These are phyloP conservation scores for Pleurotus pulmonarius DNA, from an alignment of 768 basidiomycete genomes.

Conservation along the genomic window DNA sequence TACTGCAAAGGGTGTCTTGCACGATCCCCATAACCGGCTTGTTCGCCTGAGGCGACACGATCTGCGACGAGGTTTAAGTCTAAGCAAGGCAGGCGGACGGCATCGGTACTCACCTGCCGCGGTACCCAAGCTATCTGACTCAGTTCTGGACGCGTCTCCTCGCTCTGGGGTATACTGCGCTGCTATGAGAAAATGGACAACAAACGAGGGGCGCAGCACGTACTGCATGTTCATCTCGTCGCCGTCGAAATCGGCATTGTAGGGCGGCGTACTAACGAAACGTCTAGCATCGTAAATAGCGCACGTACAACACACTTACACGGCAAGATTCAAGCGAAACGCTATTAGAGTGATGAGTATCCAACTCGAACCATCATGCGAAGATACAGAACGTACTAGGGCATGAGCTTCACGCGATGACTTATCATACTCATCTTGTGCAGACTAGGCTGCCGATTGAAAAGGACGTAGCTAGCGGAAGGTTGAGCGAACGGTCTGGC, in stretches of 20 bases:
- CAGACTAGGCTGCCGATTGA: conserved; percentile 97
- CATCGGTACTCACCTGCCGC: conserved; percentile 60
- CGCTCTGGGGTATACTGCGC: conserved; percentile 89
- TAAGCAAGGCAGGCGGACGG: not conserved
- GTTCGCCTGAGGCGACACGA: conserved; percentile 98
- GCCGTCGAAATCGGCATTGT: conserved; percentile 99
- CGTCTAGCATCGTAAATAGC: conserved; percentile 17
- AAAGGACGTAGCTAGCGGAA: conserved; percentile 71
- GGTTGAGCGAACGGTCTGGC: not conserved
- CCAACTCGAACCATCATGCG: too few relatives aligned
- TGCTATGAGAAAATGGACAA: conserved; percentile 9
- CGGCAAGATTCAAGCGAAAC: conserved; percentile 96
- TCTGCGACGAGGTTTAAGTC: conserved; percentile 42
- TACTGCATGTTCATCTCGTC: conserved; percentile 99
- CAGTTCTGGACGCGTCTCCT: conserved; percentile 95
- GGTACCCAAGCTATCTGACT: conserved; percentile 99
- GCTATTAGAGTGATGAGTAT: conserved; percentile 41
- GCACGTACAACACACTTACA: conserved; percentile 53
- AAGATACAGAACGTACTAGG: conserved; percentile 76
- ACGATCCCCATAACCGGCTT: conserved; percentile 99
- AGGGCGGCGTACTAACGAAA: conserved; percentile 76
- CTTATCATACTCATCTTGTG: conserved; percentile 99
- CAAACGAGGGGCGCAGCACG: conserved; percentile 27
- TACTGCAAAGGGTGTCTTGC: conserved; percentile 96
- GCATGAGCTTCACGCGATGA: conserved; percentile 95